A percentile compares a stretch with the other conserved stretches of the same genome.
Conservation (phyloP, 805 yeast genomes). For the Candida fluviatilis region DNA sequence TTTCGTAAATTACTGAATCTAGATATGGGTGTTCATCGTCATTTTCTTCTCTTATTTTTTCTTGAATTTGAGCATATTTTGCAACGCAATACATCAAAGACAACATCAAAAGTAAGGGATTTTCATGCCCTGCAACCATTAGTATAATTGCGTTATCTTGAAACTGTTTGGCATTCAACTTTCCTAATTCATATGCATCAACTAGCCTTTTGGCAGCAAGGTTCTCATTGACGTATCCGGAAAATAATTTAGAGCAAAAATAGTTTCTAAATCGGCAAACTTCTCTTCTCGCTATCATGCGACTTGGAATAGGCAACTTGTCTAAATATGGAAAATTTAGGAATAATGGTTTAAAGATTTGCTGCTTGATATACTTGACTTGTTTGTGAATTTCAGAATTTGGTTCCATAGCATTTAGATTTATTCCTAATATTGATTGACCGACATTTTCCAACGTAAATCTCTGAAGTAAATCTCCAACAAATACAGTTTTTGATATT, state of each 20-base stretch:
- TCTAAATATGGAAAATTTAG: slow-evolving; percentile 56
- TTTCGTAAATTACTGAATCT: slow-evolving; percentile 39
- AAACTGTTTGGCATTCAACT: slow-evolving; percentile 43
- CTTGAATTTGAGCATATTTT: slow-evolving; percentile 35
- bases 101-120: slow-evolving; percentile 50
- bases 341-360: slow-evolving; percentile 52
- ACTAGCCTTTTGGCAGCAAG: slow-evolving; percentile 41
- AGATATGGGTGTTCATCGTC: slow-evolving; percentile 18
- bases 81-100: slow-evolving; percentile 45
- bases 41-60: slow-evolving; percentile 17
- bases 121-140: slow-evolving; percentile 62
- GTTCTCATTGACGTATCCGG: slow-evolving; percentile 13
- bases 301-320: slow-evolving; percentile 42
- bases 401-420: slow-evolving; percentile 36
- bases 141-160: slow-evolving; percentile 52
- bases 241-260: slow-evolving; percentile 28
- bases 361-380: slow-evolving; percentile 43
- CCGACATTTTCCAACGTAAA: slow-evolving; percentile 47
- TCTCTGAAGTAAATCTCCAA: slow-evolving; percentile 44
- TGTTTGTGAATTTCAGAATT: slow-evolving; percentile 32
- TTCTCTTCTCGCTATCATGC: slow-evolving; percentile 40
- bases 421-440: slow-evolving; percentile 46
- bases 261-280: slow-evolving; percentile 39
- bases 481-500: slow-evolving; percentile 11
- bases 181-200: slow-evolving; percentile 32